Conservation (phyloP, 1,284 basidiomycete genomes). For the Ceratobasidium sp. region DNA sequence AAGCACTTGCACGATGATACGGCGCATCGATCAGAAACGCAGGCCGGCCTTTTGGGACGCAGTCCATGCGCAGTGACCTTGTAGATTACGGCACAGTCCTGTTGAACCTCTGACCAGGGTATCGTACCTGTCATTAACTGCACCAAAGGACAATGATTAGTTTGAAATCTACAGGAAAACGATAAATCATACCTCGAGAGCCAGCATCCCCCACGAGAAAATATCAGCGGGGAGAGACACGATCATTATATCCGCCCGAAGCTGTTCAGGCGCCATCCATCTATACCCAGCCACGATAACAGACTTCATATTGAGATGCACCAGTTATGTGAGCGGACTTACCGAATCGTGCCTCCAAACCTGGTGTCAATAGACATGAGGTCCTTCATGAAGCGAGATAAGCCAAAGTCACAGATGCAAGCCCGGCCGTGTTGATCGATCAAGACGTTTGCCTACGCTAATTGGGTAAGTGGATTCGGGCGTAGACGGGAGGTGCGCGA, state of each 20-base stretch:
- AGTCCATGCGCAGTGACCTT: conserved; percentile 30
- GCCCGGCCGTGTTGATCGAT: conserved; percentile 24
- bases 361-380: conserved; percentile 41
- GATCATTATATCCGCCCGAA: conserved; percentile 32
- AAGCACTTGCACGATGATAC: conserved; percentile 8
- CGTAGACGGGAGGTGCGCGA: not conserved
- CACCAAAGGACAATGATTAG: too few species aligned
- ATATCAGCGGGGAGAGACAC: conserved; percentile 38
- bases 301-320: not conserved
- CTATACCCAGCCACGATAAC: conserved; percentile 1
- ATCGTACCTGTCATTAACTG: conserved; percentile 36
- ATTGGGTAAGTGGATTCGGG: not conserved
- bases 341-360: conserved; percentile 39
- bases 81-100: conserved; percentile 36
- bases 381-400: conserved; percentile 40
- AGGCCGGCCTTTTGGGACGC: conserved; percentile 19
- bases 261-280: conserved; percentile 41
- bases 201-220: conserved; percentile 39
- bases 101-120: conserved; percentile 36
- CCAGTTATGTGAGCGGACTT: not conserved
- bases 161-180: not conserved
- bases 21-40: not conserved
- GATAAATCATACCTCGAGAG: conserved; percentile 12
- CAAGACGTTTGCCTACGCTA: conserved; percentile 28
- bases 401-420: conserved; percentile 39